Conservation (phyloP, 352 stramenopile species). For the Globisporangium mamillatum region DNA sequence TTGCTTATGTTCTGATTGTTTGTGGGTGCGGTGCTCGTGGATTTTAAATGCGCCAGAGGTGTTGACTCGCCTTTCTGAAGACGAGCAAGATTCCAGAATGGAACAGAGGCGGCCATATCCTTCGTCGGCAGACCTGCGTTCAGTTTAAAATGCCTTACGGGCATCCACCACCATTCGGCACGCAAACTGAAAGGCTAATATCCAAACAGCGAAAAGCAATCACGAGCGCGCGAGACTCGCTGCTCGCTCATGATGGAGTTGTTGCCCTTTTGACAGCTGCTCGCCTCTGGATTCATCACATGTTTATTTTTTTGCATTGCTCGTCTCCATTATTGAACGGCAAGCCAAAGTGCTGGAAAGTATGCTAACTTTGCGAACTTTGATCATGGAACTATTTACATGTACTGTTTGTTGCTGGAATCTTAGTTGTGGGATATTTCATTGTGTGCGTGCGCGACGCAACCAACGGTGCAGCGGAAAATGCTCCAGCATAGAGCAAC, state of each 20-base stretch:
- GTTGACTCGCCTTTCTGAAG: neutral
- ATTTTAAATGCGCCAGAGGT: neutral
- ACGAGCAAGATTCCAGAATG: too few relatives aligned
- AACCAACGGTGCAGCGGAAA: neutral
- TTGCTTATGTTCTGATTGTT: neutral
- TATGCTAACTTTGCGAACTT: too few relatives aligned
- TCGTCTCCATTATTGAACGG: neutral
- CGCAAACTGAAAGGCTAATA: neutral
- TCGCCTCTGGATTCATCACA: neutral
- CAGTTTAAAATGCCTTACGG: neutral
- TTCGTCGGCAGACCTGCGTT: neutral
- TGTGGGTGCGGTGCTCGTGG: neutral
- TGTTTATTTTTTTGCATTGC: neutral
- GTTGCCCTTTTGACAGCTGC: neutral
- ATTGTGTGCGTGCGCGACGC: neutral
- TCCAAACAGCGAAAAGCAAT: neutral
- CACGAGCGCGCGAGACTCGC: too few relatives aligned
- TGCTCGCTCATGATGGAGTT: neutral
- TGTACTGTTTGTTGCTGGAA: neutral
- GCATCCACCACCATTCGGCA: neutral
- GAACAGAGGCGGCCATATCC: too few relatives aligned
- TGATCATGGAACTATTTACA: too few relatives aligned
- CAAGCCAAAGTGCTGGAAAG: neutral
- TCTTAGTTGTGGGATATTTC: neutral
- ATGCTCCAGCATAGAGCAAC: neutral